Evolutionary conservation across 2,329 filamentous ascomycete species (phyloP), one percentile per base, ranked within the genome.

Genomic region (Ascochyta pisi): DNA sequence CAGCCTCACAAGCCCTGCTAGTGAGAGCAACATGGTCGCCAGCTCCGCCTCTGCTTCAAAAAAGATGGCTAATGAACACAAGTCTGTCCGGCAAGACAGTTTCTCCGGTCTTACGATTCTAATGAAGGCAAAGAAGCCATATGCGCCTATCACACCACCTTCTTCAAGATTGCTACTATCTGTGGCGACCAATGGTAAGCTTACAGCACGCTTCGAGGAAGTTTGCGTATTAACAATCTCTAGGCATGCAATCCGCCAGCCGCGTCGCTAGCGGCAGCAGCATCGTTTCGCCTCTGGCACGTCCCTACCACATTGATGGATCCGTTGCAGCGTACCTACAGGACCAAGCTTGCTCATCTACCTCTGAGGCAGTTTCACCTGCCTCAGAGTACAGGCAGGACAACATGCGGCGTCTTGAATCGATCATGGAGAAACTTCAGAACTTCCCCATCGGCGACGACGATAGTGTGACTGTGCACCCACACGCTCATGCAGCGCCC

Each of bases 41-140:
- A 42, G 38, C n/a, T 7, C 27, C n/a, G 6, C 23, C 27, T 50
- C 53, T 3, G 12, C 16, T 13, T 8, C 26, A 3, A 31, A 6
- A 3, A 49, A 22, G 24, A 26, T 10, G 2, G 23, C 8, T 6
- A 51, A 29, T 4, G 23, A 34, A n/a, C 12, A 26, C 34, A 47
- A 44, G 16, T 15, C 31, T 4, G 4, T 19, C 13, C 45, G 50
- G 6, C 51, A 19, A 15, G 65, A 69, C 38, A 66, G 60, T 39
- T 67, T 69, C 48, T 60, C 54, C 6, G 62, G 48, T 15, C 63
- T 68, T 9, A 27, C 61, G 6, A 26, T 12, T 16, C 42, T 67
- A 6, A 64, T 67, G 65, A 61, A 49, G 42, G 61, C 53, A 5
- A 66, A 67, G 57, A 62, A 60, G 45, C 39, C 61, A 0, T 66